Base-by-base conservation (phyloP, 2,329 filamentous ascomycete genomes). In the Fusarium sp. region DNA sequence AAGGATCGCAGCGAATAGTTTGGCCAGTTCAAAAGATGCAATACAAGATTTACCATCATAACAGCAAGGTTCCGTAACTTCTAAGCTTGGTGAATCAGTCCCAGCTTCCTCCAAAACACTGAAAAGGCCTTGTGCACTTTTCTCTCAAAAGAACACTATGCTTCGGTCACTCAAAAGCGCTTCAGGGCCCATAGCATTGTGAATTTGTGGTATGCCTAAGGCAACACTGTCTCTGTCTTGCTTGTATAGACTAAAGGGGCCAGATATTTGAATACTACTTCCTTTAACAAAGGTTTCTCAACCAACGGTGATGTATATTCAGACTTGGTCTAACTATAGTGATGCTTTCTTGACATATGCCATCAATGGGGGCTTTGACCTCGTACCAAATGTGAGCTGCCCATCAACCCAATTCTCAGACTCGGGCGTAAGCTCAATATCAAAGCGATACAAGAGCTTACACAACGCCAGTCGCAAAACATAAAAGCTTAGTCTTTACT, bases 61-160 rank as follows among this genome's bases (percentile, higher is more conserved):
- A 12, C 4, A 8, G 10, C 20, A n/a, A 30, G 10, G 5, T 2
- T 30, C 28, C 5, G 5, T 8, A 9, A 17, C 9, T 15, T 15
- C 2, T 34, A 15, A 0, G 14, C 28, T 12, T 30, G 10, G 5
- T 8, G 7, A n/a, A 5, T 18, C 20, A 12, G 14, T 18, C 32
- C 8, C 14, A 0, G 0, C 7, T 15, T 34, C 14, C 32, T 34
- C 7, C 14, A 34, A 34, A 34, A 15, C 7, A 34, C 32, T 34
- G 32, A 15, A 34, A 1, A 34, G 32, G 32, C 14, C 32, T 4
- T 9, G 14, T 34, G 0, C 32, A 15, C 32, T 15, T 14, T 14
- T 34, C 32, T 15, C 0, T 1, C 0, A 34, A 15, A 1, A 9
- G 12, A 28, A 0, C 2, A 10, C 13, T 28, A 13, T 1, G 12